A percentile compares a stretch with the other conserved stretches of the same genome.
phyloP scores from a whole-genome alignment of 140 eudicot genomes.

The Senecio squalidus region DNA sequence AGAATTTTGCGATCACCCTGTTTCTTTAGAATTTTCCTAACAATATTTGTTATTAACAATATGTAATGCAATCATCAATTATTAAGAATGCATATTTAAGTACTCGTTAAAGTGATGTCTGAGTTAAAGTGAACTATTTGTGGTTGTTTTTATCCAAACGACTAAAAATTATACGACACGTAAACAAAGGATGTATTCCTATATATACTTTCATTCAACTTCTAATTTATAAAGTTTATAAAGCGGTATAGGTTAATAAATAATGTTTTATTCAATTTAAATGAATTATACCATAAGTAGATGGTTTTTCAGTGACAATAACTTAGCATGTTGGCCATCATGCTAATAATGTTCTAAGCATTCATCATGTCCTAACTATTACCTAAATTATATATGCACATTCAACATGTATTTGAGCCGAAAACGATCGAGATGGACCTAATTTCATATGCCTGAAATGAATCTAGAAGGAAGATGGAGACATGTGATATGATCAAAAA shows the following conservation, averaged over 20 bases:
- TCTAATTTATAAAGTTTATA: neutral
- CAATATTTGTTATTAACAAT: too few relatives aligned
- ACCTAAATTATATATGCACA: neutral
- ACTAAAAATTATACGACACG: too few relatives aligned
- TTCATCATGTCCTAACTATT: slow-evolving; percentile 7
- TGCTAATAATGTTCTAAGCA: slow-evolving; percentile 8
- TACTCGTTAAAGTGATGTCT: neutral
- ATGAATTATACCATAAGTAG: neutral
- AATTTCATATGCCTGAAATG: too few relatives aligned
- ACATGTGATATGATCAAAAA: too few relatives aligned
- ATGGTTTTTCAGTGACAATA: neutral
- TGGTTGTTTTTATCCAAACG: too few relatives aligned
- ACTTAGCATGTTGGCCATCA: slow-evolving; percentile 8
- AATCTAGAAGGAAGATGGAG: too few relatives aligned
- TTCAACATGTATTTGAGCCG: neutral
- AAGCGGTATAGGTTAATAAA: neutral
- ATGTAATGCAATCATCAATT: too few relatives aligned
- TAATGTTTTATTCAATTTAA: neutral
- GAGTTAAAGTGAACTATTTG: neutral
- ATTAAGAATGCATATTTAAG: too few relatives aligned
- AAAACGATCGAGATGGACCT: too few relatives aligned
- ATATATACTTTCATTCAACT: neutral
- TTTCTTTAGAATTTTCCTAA: too few relatives aligned
- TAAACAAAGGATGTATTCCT: neutral
- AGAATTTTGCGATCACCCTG: too few relatives aligned